Base-by-base conservation (phyloP, 2,329 filamentous ascomycete genomes). In the Fusarium tuaranense region DNA sequence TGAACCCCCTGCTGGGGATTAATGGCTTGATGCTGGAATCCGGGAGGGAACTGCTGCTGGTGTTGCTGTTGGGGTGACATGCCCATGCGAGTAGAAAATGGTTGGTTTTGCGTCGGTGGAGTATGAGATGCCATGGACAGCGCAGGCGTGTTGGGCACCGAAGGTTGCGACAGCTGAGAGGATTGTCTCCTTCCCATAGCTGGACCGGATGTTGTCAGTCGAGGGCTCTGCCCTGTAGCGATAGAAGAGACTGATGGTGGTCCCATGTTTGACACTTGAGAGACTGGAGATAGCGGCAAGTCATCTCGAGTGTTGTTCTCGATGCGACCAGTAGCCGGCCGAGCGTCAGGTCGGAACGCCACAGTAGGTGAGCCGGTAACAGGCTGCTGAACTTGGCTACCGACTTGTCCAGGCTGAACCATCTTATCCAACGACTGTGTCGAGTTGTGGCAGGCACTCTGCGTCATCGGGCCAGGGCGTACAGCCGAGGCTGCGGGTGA, bases 191-290 rank as follows among this genome's bases (percentile, higher is more conserved):
- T 48, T 30, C 64, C 72, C 36, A 60, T 20, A 57, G 65, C 60
- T 32, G 67, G 46, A 10, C 67, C 55, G 10, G 67, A 65, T 20
- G 69, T 77, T 22, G 70, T 60, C 10, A 76, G 63, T n/a, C 65
- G 77, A 71, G 78, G 76, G 39, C 76, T 78, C 41, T 79, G 78
- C n/a, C 69, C 67, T 18, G 76, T 69, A 44, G 68, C 72, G 20
- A 77, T 74, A n/a, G 78, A 78, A 22, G 76, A 74, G 13, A 78
- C 69, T 8, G 78, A 79, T 20, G 76, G 71, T 2, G 77, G 73
- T 4, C 73, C 72, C 13, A 73, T 74, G 41, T 68, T 78, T 20
- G 77, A 76, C 41, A 63, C n/a, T 20, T 76, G 75, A 18, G 78
- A 79, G 7, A 78, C 68, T 22, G 78, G 77, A 39, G 78, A 79